A percentile compares a stretch with the other conserved stretches of the same genome.
Conservation (phyloP, 1,139 yeast species). For the Protomyces macrosporus region DNA sequence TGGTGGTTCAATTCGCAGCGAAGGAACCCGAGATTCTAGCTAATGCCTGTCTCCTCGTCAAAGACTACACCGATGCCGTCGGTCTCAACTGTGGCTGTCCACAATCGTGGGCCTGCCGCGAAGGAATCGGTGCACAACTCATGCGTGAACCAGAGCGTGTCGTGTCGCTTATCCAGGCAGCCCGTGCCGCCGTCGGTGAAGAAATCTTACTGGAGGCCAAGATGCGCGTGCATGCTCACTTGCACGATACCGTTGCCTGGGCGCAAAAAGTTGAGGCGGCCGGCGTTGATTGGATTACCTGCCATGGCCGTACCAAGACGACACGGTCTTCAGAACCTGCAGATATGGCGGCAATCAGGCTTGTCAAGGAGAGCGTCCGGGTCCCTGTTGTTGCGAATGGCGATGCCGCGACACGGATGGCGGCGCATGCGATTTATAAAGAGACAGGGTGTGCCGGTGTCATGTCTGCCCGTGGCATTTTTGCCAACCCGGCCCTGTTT, state of each 20-base stretch:
- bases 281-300: slow-evolving; percentile 90
- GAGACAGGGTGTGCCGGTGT: slow-evolving; percentile 75
- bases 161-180: slow-evolving; percentile 75
- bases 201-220: slow-evolving; percentile 76
- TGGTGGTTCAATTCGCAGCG: slow-evolving; percentile 87
- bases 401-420: slow-evolving; percentile 69
- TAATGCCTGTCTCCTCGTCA: slow-evolving; percentile 81
- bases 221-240: slow-evolving; percentile 76
- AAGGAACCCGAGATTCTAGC: slow-evolving; percentile 79
- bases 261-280: slow-evolving; percentile 70
- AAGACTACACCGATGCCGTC: slow-evolving; percentile 85
- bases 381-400: slow-evolving; percentile 95
- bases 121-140: slow-evolving; percentile 94
- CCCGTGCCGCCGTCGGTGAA: slow-evolving; percentile 67
- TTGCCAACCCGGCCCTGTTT: slow-evolving; percentile 82
- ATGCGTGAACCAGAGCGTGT: slow-evolving; percentile 81
- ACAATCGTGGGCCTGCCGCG: slow-evolving; percentile 86
- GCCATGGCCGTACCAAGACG: slow-evolving; percentile 83
- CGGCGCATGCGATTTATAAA: slow-evolving; percentile 56
- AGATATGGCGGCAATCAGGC: slow-evolving; percentile 71
- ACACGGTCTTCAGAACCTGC: slow-evolving; percentile 83
- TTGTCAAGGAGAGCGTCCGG: slow-evolving; percentile 53
- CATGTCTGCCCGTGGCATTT: slow-evolving; percentile 89
- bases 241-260: slow-evolving; percentile 61
- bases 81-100: slow-evolving; percentile 98